Percentiles rank a stretch among this genome's conserved stretches.
These are phyloP conservation scores for Plasmodium knowlesi DNA, from an alignment of 169 alveolate genomes.

Conservation along the genomic window DNA sequence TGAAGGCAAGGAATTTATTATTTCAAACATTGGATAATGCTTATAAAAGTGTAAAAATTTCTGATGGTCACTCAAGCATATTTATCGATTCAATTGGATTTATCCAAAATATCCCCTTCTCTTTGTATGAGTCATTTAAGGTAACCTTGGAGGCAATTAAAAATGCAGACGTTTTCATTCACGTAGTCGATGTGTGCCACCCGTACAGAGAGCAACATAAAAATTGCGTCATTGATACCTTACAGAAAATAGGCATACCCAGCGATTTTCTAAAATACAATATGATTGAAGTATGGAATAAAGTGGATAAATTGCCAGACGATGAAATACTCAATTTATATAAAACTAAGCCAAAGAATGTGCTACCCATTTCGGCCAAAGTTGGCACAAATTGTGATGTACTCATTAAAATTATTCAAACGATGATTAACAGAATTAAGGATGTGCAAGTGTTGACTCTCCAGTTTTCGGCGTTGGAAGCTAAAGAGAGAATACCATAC, in stretches of 20 bases:
- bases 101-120: conserved; percentile 92
- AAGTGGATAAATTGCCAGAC: conserved; percentile 87
- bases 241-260: conserved; percentile 86
- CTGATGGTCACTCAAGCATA: conserved; percentile 81
- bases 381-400: conserved; percentile 62
- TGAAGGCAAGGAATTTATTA: conserved; percentile 85
- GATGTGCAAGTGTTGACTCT: conserved; percentile 42
- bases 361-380: conserved; percentile 58
- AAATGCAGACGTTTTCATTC: conserved; percentile 89
- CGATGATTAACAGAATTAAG: conserved; percentile 30
- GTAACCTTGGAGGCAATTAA: conserved; percentile 89
- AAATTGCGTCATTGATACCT: conserved; percentile 88
- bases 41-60: conserved; percentile 81
- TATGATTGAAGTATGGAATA: conserved; percentile 94
- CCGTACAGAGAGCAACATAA: conserved; percentile 82
- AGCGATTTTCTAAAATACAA: conserved; percentile 79
- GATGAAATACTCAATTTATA: conserved; percentile 30
- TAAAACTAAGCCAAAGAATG: conserved; percentile 60
- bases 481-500: conserved; percentile 25
- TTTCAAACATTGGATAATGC: conserved; percentile 86
- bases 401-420: conserved; percentile 34
- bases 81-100: conserved; percentile 92
- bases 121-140: conserved; percentile 87
- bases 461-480: conserved; percentile 37
- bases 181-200: conserved; percentile 87